Conservation (phyloP, 2,329 filamentous ascomycete species). For the Coleophoma cylindrospora region DNA sequence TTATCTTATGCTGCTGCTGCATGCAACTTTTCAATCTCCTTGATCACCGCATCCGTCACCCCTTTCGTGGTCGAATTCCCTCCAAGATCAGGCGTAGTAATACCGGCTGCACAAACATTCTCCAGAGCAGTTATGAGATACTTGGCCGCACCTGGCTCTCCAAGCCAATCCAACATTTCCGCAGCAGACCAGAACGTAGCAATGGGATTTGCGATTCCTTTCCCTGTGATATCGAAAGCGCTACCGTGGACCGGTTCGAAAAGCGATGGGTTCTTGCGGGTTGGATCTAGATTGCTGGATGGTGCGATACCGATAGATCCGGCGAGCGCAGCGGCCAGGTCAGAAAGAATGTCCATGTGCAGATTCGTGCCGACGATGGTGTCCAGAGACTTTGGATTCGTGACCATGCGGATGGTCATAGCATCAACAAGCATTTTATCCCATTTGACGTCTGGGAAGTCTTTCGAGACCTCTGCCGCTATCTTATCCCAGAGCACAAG, state of each 20-base stretch:
- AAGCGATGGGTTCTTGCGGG: constrained; percentile 44
- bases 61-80: constrained; percentile 26
- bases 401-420: constrained; percentile 43
- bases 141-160: constrained; percentile 43
- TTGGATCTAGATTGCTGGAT: constrained; percentile 61
- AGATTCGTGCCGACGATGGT: constrained; percentile 59
- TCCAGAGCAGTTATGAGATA: constrained; percentile 46
- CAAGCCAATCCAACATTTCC: constrained; percentile 52
- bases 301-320: constrained; percentile 68
- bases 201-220: constrained; percentile 49
- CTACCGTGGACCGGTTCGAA: constrained; percentile 56
- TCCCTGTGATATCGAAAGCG: constrained; percentile 51
- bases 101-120: constrained; percentile 42
- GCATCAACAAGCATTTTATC: constrained; percentile 62
- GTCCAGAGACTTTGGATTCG: constrained; percentile 50
- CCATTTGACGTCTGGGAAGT: constrained; percentile 52
- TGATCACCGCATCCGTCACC: constrained; percentile 13
- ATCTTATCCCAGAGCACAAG: constrained; percentile 65
- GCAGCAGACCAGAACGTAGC: constrained; percentile 53
- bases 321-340: constrained; percentile 62
- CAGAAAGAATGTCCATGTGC: constrained; percentile 61
- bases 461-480: constrained; percentile 44
- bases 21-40: constrained; percentile 9
- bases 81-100: constrained; percentile 48
- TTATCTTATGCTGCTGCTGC: no score